Evolutionary conservation across 176 grass and related monocot species (phyloP), one percentile per base, ranked within the genome.

Genomic region (Avena insularis): DNA sequence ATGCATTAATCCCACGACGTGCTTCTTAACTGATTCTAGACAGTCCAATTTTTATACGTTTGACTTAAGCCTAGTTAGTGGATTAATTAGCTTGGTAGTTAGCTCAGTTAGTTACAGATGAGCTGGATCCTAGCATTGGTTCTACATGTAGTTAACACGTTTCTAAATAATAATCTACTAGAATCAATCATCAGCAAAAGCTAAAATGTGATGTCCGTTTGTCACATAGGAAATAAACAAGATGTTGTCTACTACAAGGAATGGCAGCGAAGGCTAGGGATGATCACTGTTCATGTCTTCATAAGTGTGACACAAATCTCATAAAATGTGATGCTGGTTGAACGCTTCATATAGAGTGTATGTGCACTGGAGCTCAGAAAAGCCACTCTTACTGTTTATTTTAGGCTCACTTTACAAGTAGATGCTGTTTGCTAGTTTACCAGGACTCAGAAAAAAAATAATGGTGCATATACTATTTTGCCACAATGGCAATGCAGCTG

Each of bases 351-450:
- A 27, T 13, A 64, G 10, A 27, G 61, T 64, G 61, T 29, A 29
- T 64, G 23, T 64, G 61, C 61, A 64, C 23, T 64, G 61, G 23
- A 64, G 61, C 61, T 64, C 21, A 64, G 61, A 64, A 29, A 64
- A 64, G 4, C 3, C 23, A 27, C 21, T 12, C 23, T 64, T 27
- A 63, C 60, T 27, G 8, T 64, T 1, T 64, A 64, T 29, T 64
- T 74, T 57, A 23, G 12, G 19, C 55, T 49, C 58, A 78, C 23
- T 65, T 88, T 14, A 55, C 15, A 79, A 74, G 69, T 55, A 80
- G 15, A 80, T 54, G 21, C 19, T 20, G 15, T 31, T 40, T 63
- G 46, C 43, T 74, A 74, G 67, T 82, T 81, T 62, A 89, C 53
- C 53, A 84, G 53, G 12, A 79, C 33, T 71, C 8, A 6, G 8